Evolutionary conservation across 108 stramenopile species (phyloP).

Genomic region (Cyclotella distinguenda): DNA sequence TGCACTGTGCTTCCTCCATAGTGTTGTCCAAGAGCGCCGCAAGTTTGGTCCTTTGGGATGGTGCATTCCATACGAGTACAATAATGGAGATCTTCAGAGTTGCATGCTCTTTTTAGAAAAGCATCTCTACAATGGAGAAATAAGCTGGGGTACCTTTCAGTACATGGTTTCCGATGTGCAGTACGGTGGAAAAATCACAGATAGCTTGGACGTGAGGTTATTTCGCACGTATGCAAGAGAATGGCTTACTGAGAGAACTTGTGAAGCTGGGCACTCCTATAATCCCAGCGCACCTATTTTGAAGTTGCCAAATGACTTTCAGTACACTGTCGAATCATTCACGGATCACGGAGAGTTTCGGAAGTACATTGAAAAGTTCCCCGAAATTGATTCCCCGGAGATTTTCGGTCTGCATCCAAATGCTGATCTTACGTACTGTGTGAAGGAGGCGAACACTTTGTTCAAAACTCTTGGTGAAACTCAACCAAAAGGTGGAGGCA

Average conservation of each 20-base stretch:
- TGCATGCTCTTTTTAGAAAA: constrained; percentile 91
- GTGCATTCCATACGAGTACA: constrained; percentile 93
- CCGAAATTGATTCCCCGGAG: constrained; percentile 89
- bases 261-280: constrained; percentile 72
- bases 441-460: constrained; percentile 79
- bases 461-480: constrained; percentile 83
- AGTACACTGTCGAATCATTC: constrained; percentile 64
- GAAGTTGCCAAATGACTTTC: constrained; percentile 76
- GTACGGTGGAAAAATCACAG: constrained; percentile 95
- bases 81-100: constrained; percentile 87
- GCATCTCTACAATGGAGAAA: constrained; percentile 87
- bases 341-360: constrained; percentile 74
- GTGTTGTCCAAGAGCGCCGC: constrained; percentile 88
- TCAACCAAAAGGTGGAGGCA: constrained; percentile 82
- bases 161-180: constrained; percentile 93
- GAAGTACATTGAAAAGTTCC: constrained; percentile 69
- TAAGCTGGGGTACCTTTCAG: constrained; percentile 90
- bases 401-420: constrained; percentile 94
- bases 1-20: constrained; percentile 88
- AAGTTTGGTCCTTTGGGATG: constrained; percentile 93
- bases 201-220: constrained; percentile 83
- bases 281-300: constrained; percentile 74
- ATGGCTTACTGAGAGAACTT: constrained; percentile 80
- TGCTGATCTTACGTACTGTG: constrained; percentile 89
- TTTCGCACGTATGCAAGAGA: constrained; percentile 85